Evolutionary conservation across 2,329 filamentous ascomycete species (phyloP), one percentile per base, ranked within the genome.

Genomic region (Penicillium sp.): DNA sequence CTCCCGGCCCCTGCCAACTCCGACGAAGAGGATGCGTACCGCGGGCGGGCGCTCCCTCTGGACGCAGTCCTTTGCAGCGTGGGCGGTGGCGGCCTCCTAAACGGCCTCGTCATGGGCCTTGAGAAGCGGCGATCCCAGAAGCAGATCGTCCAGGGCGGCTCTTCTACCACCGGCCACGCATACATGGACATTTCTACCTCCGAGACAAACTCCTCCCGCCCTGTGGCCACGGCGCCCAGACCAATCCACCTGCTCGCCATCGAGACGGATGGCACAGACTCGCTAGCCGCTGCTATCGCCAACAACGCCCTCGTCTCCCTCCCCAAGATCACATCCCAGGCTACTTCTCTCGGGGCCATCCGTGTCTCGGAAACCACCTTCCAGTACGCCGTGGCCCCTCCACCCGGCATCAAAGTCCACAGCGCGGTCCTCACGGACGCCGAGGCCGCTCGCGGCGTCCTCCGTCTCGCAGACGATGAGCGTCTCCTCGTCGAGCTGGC

Each of bases 401-500:
- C 76, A 16, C 73, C 74, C 2, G 73, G 78, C 1, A 73, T 83
- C 39, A 79, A 80, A 44, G 83, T 89, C 24, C 80, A 81, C 39
- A 87, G 83, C 61, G 77, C 85, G 2, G 88, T 92, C 0, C 79
- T 95, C 9, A 82, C 81, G 2, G 91, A 96, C 68, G 87, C 86
- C 3, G 90, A 95, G 69, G 93, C 94, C 0, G 91, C 90, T 19
- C 85, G 88, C 76, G 92, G 88, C 2, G 90, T 89, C 55, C 87
- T 89, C 69, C 81, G 85, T 24, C 87, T 97, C 61, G 88, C 91
- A 10, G 90, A 97, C 64, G 92, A 96, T 60, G 90, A 93, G 67
- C 80, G 89, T 27, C 78, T 94, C 57, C 79, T 96, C 58, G 91
- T 96, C 3, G 94, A 98, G 78, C 81, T 89, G 37, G 87, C 92